Base-by-base conservation (phyloP, 306 rosid species). In the Acacia acuminata region DNA sequence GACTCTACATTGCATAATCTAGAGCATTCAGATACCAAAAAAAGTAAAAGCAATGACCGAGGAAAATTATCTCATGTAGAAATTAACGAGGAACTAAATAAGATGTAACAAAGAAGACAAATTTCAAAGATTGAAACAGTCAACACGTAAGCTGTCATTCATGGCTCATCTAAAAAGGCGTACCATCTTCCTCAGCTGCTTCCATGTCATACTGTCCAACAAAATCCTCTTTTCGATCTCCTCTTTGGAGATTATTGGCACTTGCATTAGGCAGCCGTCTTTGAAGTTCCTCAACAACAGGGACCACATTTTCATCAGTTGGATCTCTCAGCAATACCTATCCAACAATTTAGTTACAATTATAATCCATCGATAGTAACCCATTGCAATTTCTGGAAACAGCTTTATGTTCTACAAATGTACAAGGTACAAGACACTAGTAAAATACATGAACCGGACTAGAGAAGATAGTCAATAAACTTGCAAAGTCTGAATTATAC, bases 241-340 rank as follows among this genome's bases (percentile, higher is more conserved):
- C 83, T 68, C 79, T 48, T 7, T 38, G 87, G 77, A 78, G 75
- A 70, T 82, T 60, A 64, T 25, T 40, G 25, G 17, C 56, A 79
- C 82, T 55, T 67, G 27, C 76, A n/a, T 83, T 84, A 84, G 97
- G 97, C 91, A 96, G 83, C 78, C 96, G 81, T 85, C 98, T 91
- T 83, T 89, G 94, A 82, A 93, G 91, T 83, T 96, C 98, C 85
- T 88, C 96, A 63, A 96, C 92, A 83, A 96, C 96, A 48, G 99
- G 99, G 75, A 92, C 84, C 27, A 96, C 94, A 60, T 89, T 79
- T 70, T 92, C 99, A 82, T 91, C 98, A 1, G 84, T 48, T 4
- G 98, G 98, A 84, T 96, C 97, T 81, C 98, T 86, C 76, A 96
- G 92, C 85, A 96, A 79, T 38, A 96, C 97, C 99, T 93, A 82